Percentiles rank a stretch among this genome's conserved stretches.
These are phyloP conservation scores for Neoboletus brunneissimus DNA, from an alignment of 768 basidiomycete species.

Conservation along the genomic window DNA sequence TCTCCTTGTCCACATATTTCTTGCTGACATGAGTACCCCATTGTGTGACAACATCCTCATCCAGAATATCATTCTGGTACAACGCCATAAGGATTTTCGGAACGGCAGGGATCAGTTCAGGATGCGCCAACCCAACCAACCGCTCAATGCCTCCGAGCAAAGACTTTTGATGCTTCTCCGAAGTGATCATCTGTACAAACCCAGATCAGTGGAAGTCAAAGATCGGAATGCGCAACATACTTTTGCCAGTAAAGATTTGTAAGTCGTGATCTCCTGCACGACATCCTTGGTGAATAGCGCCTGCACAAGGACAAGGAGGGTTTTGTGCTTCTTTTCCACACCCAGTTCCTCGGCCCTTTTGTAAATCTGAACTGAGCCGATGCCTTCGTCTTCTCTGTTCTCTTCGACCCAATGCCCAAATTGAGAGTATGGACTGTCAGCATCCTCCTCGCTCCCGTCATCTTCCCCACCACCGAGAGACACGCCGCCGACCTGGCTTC, in stretches of 20 bases:
- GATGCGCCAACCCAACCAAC: slow-evolving; percentile 69
- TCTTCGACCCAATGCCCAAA: slow-evolving; percentile 87
- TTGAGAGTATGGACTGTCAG: slow-evolving; percentile 78
- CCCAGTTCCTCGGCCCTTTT: slow-evolving; percentile 89
- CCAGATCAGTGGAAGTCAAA: slow-evolving; percentile 2
- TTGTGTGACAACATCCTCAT: slow-evolving; percentile 84
- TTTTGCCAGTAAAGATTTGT: slow-evolving; percentile 72
- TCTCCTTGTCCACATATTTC: slow-evolving; percentile 95
- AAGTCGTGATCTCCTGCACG: slow-evolving; percentile 59
- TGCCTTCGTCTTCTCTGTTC: slow-evolving; percentile 41
- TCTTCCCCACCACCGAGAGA: slow-evolving; percentile 62
- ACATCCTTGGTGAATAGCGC: slow-evolving; percentile 77
- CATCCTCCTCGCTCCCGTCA: slow-evolving; percentile 86
- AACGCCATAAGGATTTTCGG: slow-evolving; percentile 93
- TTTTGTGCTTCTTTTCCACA: slow-evolving; percentile 94
- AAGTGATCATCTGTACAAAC: slow-evolving; percentile 66
- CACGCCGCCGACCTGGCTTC: slow-evolving; percentile 52
- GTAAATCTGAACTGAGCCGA: slow-evolving; percentile 61
- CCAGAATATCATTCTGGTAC: slow-evolving; percentile 89
- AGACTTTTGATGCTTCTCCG: slow-evolving; percentile 95
- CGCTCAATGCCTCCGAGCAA: slow-evolving; percentile 93
- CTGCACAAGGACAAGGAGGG: slow-evolving; percentile 78
- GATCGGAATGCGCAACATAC: slow-evolving; percentile 25
- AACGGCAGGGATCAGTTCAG: slow-evolving; percentile 65
- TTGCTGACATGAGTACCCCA: slow-evolving; percentile 97